Base-by-base conservation (phyloP, 257 asterid species). In the Solanum gracilifrons region DNA sequence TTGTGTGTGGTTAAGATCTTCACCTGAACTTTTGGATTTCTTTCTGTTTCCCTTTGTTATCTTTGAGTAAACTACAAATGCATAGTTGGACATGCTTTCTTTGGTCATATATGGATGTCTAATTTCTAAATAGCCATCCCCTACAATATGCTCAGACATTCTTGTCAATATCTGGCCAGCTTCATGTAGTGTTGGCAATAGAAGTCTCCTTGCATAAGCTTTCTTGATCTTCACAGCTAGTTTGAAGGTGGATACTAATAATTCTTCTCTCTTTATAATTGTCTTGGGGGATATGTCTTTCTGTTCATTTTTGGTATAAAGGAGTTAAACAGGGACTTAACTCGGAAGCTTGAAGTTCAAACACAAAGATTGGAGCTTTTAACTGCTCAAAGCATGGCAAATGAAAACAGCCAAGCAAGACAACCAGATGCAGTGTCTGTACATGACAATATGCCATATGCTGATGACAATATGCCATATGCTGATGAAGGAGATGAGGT, bases 401-500 rank as follows among this genome's bases (percentile, higher is more conserved):
- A 73, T 82, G 98, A 90, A 83, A 95, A 86, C 88, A 66, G 88
- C 86, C 94, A 87, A 85, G 90, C 86, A 79, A 95, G 97, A 89
- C 95, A 80, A 89, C 88, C 89, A 58, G 96, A 92, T 84, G 79
- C 93, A 33, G 93, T 73, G 37, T 84, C 69, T 69, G 58, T 87
- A 84, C 92, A 87, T 39, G 98, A 92, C 41, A 89, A 86, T 90
- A 86, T 87, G 71, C 15, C 71, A 60, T 60, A 60, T 60, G 98
- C 99, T 48, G 99, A 97, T 90, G 99, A 97, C 29, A 2, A 21
- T 60, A 60, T 23, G 69, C 13, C 15, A 62, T 62, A 62, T 62
- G 99, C 99, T 48, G 99, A 97, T 90, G 99, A 97, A 94, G 99
- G 99, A 69, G 99, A 97, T 90, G 99, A 97, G 99, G 99, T 97